phyloP scores from a whole-genome alignment of 1,284 basidiomycete species.

The Ceratobasidium sp. region DNA sequence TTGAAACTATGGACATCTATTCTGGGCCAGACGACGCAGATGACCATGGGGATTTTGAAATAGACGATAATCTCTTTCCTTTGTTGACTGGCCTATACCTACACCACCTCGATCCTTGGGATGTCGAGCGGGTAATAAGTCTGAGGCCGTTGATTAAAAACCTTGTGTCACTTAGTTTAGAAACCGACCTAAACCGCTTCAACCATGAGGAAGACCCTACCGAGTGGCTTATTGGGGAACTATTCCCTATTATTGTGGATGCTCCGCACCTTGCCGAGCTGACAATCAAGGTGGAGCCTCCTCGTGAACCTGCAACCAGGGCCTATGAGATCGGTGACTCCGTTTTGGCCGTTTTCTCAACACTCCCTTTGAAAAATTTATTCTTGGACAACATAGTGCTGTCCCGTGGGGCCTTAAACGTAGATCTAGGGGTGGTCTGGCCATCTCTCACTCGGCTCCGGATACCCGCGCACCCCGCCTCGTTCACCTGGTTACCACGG shows the following conservation, averaged over 20 bases:
- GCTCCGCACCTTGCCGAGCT: not conserved
- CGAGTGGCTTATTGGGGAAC: not conserved
- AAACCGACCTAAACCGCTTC: not conserved
- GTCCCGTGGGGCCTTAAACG: not conserved
- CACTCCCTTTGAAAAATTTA: not conserved
- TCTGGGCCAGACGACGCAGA: not conserved
- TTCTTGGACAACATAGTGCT: not conserved
- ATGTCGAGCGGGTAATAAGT: not conserved
- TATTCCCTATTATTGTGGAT: not conserved
- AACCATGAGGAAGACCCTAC: not conserved
- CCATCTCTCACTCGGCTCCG: not conserved
- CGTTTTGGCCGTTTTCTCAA: not conserved
- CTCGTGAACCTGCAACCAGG: not conserved
- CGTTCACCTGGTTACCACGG: not conserved
- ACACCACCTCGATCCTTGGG: not conserved
- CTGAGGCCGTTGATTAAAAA: not conserved
- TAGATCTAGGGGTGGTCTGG: not conserved
- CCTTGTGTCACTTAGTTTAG: not conserved
- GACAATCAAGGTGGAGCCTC: not conserved
- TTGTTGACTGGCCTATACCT: not conserved
- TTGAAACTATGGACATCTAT: conserved; percentile 1
- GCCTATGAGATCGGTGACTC: not conserved
- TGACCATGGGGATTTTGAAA: not conserved
- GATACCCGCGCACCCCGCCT: not conserved
- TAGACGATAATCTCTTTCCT: not conserved